Conservation (phyloP, 345 rosid genomes). For the Corymbia maculata region DNA sequence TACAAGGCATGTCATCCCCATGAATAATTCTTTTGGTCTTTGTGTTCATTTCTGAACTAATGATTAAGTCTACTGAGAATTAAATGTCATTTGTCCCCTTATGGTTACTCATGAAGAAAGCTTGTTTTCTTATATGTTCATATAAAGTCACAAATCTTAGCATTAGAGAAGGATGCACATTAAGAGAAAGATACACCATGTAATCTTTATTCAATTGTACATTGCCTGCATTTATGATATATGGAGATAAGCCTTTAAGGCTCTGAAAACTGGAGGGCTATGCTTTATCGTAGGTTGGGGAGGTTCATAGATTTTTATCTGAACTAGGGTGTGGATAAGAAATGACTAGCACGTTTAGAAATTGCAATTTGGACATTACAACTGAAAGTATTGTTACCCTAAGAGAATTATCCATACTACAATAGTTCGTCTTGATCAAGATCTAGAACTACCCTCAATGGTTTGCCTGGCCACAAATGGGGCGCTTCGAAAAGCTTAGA, state of each 20-base stretch:
- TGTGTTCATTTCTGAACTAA: not conserved
- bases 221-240: not conserved
- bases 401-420: not conserved
- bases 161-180: not conserved
- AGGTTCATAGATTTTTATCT: not conserved
- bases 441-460: not conserved
- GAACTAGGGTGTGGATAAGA: not conserved
- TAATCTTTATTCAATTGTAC: not conserved
- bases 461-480: not conserved
- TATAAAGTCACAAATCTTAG: not conserved
- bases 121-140: not conserved
- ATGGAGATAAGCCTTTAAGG: not conserved
- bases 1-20: constrained; percentile 46
- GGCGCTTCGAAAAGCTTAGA: not conserved
- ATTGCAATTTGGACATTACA: not conserved
- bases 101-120: not conserved
- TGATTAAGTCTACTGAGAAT: not conserved
- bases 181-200: not conserved
- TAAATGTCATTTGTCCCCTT: not conserved
- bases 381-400: not conserved
- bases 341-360: not conserved
- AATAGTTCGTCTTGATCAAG: not conserved
- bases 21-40: not conserved
- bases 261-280: not conserved
- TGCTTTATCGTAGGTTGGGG: not conserved